Evolutionary conservation across 2,329 filamentous ascomycete genomes (phyloP), one percentile per base, ranked within the genome.

Genomic region (Chaetomium olivaceum): DNA sequence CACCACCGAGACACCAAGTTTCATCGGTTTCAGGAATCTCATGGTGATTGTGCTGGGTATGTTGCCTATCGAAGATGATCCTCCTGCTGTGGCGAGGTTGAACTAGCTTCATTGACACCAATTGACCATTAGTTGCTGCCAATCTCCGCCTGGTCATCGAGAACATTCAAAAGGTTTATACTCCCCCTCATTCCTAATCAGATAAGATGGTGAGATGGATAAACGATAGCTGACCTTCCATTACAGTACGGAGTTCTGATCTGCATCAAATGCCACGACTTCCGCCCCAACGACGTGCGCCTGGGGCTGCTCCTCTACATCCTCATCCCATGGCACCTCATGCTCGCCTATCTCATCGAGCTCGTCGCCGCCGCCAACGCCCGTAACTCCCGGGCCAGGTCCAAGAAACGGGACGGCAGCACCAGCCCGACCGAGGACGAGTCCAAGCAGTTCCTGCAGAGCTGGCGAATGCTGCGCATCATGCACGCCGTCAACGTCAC

Each of bases 111-210:
- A 11, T 14, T 48, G 9, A 19, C 33, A 4, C 5, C 12, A 6
- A 16, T 21, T 7, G 23, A 31, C 14, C 16, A 25, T 62, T 25
- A 93, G 92, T 98, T 74, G 92, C 94, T 58, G 95, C 93, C 73
- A 99, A 99, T 76, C 79, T 99, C 60, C 89, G 95, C 69, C 83
- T 99, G 73, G 92, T 98, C 81, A 93, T 99, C 74, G 95, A 98
- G 79, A 99, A 99, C 76, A 92, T 94, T 71, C 91, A 94, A 82
- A 97, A 97, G 85, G 91, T 92, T 50, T 21, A 36, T 9, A 3
- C 21, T 12, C 58, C 57, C 31, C n/a, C 25, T 29, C 21, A 1
- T 8, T n/a, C 9, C 12, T 27, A 3, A n/a, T 19, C 39, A 19
- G 39, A 43, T 43, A 43, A 43, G 39, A 43, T 19, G 39, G 39